Evolutionary conservation across 306 rosid genomes (phyloP), one percentile per base, ranked within the genome.

Genomic region (Castanea mollissima): DNA sequence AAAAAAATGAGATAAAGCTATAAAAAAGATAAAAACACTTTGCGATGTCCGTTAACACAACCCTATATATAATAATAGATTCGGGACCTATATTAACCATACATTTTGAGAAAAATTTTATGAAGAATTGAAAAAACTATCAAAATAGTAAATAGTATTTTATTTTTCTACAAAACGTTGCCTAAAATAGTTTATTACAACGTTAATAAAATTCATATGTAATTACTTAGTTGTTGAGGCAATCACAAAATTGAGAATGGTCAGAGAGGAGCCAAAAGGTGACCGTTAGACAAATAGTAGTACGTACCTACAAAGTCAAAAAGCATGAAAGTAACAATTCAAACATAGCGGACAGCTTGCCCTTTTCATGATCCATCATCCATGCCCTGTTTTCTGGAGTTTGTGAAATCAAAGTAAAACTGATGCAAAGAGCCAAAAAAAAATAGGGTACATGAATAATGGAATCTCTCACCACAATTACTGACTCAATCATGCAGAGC

Each of bases 401-500:
- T 57, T 23, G 31, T 59, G 31, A 59, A 59, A 59, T 21, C 65
- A 59, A 21, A 27, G 64, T 46, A 41, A 56, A 58, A 81, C 29
- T 18, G 20, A 52, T 7, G 27, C 71, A 21, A 71, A 14, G 64
- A 20, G 60, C 82, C 76, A 71, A 79, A 79, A 5, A 79, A 5
- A 31, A 56, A 49, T 38, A 38, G 46, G 73, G 80, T 46, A 41
- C 76, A 34, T 55, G 16, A 18, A 55, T 49, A 34, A 64, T 44
- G 23, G 49, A 25, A 4, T 75, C 20, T 46, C 58, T 81, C 84
- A 51, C 56, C 60, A 20, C 70, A n/a, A 52, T 38, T 38, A 38
- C 63, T 83, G 83, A 79, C 80, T 59, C 56, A 65, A 51, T 70
- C 64, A 72, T 46, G 25, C 25, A 21, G 29, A 0, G 11, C 46